Base-by-base conservation (phyloP, 2,329 filamentous ascomycete genomes). In the Diplodia seriata region DNA sequence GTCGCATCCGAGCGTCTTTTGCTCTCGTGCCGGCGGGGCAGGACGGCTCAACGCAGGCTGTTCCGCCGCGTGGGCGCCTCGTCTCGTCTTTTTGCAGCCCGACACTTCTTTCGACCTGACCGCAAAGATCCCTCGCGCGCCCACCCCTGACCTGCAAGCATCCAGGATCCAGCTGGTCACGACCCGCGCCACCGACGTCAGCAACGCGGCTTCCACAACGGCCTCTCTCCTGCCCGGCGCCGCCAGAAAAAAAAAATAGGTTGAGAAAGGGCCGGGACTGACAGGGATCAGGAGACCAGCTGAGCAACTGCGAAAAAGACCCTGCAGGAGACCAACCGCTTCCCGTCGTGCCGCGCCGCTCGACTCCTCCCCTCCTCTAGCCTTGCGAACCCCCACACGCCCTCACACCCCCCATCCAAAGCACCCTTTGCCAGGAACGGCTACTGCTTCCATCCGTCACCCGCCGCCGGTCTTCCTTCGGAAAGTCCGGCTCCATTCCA, bases 51-150 rank as follows among this genome's bases (percentile, higher is more conserved):
- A 62, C 59, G 59, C 47, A 62, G 59, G 8, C 59, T 63, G 47
- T 49, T 63, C 47, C 29, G 59, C 59, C 59, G 59, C 59, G 43
- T 49, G 40, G 38, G 40, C 56, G 56, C 56, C 43, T 63, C 59
- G 59, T 63, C 59, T 51, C 47, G 59, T 63, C 59, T 63, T 63
- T 51, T 63, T 47, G 43, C 59, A 63, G 59, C 59, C 59, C 59
- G 59, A 63, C 59, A 18, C 59, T 63, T 63, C 59, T 63, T 47
- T 63, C 59, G 59, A 63, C 59, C 59, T 63, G 59, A 63, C 59
- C 59, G 47, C 59, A 51, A 31, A 38, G 47, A 31, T 26, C 47
- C 43, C n/a, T 51, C 47, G 47, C 59, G 59, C 59, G 9, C 59
- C 43, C 59, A 50, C 59, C 59, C 59, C 47, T 50, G 47, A 63